Conservation (phyloP, 192 early-diverging fungal genomes). For the Podochytrium sp. region DNA sequence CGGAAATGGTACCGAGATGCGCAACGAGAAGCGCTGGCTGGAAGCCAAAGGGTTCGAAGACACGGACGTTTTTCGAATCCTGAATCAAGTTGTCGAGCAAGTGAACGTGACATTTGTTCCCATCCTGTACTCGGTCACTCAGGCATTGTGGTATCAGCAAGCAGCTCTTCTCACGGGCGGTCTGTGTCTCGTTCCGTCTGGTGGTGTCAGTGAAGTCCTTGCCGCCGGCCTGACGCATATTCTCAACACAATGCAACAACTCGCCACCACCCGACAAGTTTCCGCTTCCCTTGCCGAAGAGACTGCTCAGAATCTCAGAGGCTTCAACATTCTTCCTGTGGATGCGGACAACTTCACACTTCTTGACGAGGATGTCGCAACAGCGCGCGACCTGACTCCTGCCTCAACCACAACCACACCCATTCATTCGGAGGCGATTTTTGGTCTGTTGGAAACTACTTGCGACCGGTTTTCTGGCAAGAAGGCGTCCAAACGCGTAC, state of each 20-base stretch:
- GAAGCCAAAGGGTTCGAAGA: neutral
- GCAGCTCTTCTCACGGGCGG: constrained; percentile 30
- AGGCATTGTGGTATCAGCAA: constrained; percentile 33
- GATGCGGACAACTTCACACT: neutral
- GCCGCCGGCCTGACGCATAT: constrained; percentile 21
- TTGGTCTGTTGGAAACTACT: constrained; percentile 25
- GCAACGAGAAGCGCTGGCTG: constrained; percentile 12
- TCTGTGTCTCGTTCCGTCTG: constrained; percentile 23
- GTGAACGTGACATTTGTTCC: constrained; percentile 41
- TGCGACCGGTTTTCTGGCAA: constrained; percentile 35
- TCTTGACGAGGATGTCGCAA: neutral
- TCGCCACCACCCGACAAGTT: neutral
- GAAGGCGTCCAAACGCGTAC: constrained; percentile 16
- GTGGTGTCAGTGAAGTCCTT: neutral
- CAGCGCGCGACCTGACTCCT: neutral
- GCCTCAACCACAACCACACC: neutral
- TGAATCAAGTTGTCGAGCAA: constrained; percentile 28
- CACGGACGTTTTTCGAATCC: constrained; percentile 33
- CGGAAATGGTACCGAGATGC: neutral
- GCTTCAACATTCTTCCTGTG: neutral
- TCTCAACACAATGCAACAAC: constrained; percentile 23
- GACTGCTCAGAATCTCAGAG: neutral
- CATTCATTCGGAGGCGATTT: constrained; percentile 13
- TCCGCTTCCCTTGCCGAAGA: neutral
- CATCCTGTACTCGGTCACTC: constrained; percentile 26